Evolutionary conservation across 2,329 filamentous ascomycete genomes (phyloP).

Genomic region (Sporothrix mexicana): DNA sequence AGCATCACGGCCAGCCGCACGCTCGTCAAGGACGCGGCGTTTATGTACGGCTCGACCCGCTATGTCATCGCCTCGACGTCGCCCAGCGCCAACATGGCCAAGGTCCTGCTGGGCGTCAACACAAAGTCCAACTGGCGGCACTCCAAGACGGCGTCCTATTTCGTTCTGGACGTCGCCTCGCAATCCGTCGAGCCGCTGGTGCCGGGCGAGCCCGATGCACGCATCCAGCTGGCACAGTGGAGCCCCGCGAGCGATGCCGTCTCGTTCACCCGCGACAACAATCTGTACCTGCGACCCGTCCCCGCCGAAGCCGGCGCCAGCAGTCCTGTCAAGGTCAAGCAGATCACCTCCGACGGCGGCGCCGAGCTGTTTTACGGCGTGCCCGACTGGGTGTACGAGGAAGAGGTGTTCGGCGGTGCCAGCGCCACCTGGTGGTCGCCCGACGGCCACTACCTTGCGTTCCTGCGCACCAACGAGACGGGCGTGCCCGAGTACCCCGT

Average conservation of each 20-base stretch:
- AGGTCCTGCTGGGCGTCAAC: slow-evolving; percentile 81
- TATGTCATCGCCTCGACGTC: slow-evolving; percentile 67
- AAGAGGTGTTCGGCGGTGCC: slow-evolving; percentile 78
- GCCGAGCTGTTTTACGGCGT: slow-evolving; percentile 91
- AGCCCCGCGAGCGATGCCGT: slow-evolving; percentile 85
- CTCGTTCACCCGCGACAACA: slow-evolving; percentile 90
- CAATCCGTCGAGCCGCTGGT: slow-evolving; percentile 80
- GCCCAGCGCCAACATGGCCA: slow-evolving; percentile 84
- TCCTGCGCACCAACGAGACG: slow-evolving; percentile 92
- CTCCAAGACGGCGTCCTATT: slow-evolving; percentile 85
- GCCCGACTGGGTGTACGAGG: slow-evolving; percentile 96
- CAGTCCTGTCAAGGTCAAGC: slow-evolving; percentile 63
- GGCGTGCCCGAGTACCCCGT: slow-evolving; percentile 89
- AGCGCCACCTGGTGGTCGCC: slow-evolving; percentile 95
- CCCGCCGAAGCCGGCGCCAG: slow-evolving; percentile 45
- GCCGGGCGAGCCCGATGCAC: slow-evolving; percentile 65
- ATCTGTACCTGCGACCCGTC: slow-evolving; percentile 78
- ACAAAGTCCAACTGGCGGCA: slow-evolving; percentile 82
- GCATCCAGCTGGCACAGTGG: slow-evolving; percentile 86
- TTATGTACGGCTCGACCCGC: slow-evolving; percentile 63
- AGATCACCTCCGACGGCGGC: slow-evolving; percentile 87
- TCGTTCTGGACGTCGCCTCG: slow-evolving; percentile 85
- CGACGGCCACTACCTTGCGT: slow-evolving; percentile 87
- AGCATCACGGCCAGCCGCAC: slow-evolving; percentile 57
- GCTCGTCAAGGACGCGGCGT: slow-evolving; percentile 73